phyloP scores from a whole-genome alignment of 2,329 filamentous ascomycete species.

The Lanzia echinophila region DNA sequence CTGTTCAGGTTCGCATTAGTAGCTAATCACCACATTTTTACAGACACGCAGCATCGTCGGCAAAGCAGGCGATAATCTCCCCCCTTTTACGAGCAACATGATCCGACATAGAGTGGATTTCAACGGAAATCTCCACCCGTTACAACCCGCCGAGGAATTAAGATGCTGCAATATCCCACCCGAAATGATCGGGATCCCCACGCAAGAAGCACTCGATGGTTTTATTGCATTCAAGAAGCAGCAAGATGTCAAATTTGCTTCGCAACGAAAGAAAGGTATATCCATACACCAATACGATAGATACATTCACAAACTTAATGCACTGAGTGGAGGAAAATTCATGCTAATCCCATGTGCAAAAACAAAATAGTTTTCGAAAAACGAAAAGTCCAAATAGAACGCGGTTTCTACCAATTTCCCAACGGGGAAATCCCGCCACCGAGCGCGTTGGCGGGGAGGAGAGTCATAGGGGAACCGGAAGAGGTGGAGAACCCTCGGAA shows the following conservation, averaged over 20 bases:
- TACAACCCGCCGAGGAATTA: constrained; percentile 59
- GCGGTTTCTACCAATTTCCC: constrained; percentile 51
- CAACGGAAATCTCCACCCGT: constrained; percentile 64
- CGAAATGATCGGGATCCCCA: constrained; percentile 69
- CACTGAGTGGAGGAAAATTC: no score
- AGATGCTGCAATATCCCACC: constrained; percentile 56
- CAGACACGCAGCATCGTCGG: constrained; percentile 47
- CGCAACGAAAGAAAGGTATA: constrained; percentile 51
- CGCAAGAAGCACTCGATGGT: constrained; percentile 69
- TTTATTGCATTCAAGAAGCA: constrained; percentile 71
- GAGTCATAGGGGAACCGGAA: constrained; percentile 42
- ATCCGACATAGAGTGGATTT: constrained; percentile 81
- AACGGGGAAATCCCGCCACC: constrained; percentile 71
- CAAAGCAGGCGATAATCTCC: constrained; percentile 79
- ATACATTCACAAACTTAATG: no score
- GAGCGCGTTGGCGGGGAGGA: constrained; percentile 70
- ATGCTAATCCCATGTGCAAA: no score
- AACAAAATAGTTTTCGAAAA: background rate
- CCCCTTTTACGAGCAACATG: constrained; percentile 77
- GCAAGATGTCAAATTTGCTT: constrained; percentile 68
- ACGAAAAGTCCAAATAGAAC: background rate
- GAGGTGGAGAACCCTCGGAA: constrained; percentile 46
- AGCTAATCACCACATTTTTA: no score
- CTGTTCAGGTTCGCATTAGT: background rate
- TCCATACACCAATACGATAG: no score